Evolutionary conservation across 345 rosid species (phyloP), one percentile per base, ranked within the genome.

Genomic region (Pelargonium nanum): DNA sequence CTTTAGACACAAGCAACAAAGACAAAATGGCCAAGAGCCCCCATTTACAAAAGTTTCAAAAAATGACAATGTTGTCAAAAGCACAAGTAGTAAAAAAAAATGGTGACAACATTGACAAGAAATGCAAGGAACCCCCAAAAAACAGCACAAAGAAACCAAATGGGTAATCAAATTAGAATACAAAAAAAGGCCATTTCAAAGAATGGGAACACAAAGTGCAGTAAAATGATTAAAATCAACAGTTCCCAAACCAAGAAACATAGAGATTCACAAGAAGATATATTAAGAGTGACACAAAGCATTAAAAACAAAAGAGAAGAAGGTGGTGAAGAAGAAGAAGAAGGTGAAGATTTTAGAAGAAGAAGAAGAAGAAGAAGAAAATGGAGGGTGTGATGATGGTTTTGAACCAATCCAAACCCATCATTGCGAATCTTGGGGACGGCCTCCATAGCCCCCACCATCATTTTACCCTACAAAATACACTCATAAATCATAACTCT

Each of bases 161-260:
- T 5, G 45, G 45, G 45, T 34, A 34, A 34, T 1, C 6, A 34
- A 40, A 6, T 7, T 2, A 40, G 15, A 40, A 40, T 40, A 40
- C 48, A 40, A 40, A 6, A 17, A 40, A 2, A 40, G 48, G 16
- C 48, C 48, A 40, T 9, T 40, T 40, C 16, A 40, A 12, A 28
- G 32, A 28, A 28, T 28, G 32, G 32, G 32, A 28, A 28, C 32
- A 28, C 32, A 28, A 28, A 40, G 48, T 15, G 48, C 48, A 40
- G 9, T 15, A 6, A 40, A 40, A 40, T 40, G 48, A 40, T 40
- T 68, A 74, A 70, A 69, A 67, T 75, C 74, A 67, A 65, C 68
- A 72, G 75, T 67, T 76, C 70, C 74, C 73, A 75, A 75, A 78
- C 77, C 74, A 63, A 70, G 78, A 64, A 58, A 70, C 60, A 60